phyloP scores from a whole-genome alignment of 352 stramenopile genomes.

The Salisapilia sapeloensis region DNA sequence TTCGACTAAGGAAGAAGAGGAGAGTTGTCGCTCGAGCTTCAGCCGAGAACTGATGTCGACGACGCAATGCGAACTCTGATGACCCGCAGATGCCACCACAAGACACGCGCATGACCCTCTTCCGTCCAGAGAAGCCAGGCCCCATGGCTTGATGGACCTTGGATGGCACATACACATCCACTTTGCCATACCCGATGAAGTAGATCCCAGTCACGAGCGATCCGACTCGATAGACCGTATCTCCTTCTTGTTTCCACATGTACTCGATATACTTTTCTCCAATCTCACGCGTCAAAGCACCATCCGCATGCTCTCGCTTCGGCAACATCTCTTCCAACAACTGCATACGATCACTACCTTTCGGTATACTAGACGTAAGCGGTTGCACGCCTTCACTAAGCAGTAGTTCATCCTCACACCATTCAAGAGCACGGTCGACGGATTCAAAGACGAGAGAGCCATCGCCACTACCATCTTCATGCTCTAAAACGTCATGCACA shows the following conservation, averaged over 20 bases:
- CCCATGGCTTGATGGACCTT: slow-evolving; percentile 65
- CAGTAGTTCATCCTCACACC: slow-evolving; percentile 74
- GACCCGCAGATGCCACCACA: slow-evolving; percentile 64
- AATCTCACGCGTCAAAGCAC: slow-evolving; percentile 33
- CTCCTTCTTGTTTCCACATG: slow-evolving; percentile 28
- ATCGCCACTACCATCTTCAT: slow-evolving; percentile 23
- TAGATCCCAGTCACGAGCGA: slow-evolving; percentile 44
- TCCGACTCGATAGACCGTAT: slow-evolving; percentile 55
- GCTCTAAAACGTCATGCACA: slow-evolving; percentile 66
- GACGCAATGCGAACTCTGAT: slow-evolving; percentile 66
- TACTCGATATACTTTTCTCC: slow-evolving; percentile 58
- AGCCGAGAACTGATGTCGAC: slow-evolving; percentile 67
- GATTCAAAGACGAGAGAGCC: slow-evolving; percentile 71
- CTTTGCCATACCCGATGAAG: slow-evolving; percentile 72
- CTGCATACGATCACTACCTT: slow-evolving; percentile 18
- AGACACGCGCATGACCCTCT: slow-evolving; percentile 67
- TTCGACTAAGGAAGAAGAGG: slow-evolving; percentile 70
- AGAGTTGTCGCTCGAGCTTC: slow-evolving; percentile 43
- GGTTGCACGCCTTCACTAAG: slow-evolving; percentile 48
- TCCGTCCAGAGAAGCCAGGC: slow-evolving; percentile 53
- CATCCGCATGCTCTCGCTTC: slow-evolving; percentile 4
- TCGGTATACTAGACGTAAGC: slow-evolving; percentile 27
- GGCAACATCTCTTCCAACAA: slow-evolving; percentile 54
- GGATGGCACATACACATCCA: slow-evolving; percentile 73
- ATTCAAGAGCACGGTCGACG: slow-evolving; percentile 68